Conservation (phyloP, 2,329 filamentous ascomycete genomes). For the Pseudogymnoascus sp. region DNA sequence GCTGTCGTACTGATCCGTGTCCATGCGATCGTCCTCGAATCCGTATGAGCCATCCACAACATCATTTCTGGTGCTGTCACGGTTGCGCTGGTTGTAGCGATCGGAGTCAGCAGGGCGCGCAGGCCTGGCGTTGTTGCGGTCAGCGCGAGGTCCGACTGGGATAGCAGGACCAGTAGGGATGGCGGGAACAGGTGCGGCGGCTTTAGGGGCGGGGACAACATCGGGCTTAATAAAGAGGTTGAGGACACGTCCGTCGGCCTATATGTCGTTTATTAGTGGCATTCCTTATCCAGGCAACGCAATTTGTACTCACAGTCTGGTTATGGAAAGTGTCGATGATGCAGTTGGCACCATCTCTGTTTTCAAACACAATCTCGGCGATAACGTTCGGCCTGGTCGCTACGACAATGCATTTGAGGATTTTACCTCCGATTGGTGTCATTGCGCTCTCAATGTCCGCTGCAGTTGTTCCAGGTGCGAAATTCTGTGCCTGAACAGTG, state of each 20-base stretch:
- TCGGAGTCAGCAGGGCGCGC: conserved; percentile 18
- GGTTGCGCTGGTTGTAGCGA: conserved; percentile 18
- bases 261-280: conserved; percentile 17
- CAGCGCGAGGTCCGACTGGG: conserved; percentile 26
- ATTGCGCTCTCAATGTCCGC: conserved; percentile 78
- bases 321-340: conserved; percentile 72
- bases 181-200: conserved; percentile 8
- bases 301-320: conserved; percentile 52
- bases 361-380: conserved; percentile 68
- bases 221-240: conserved; percentile 63
- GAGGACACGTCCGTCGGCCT: conserved; percentile 68
- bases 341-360: conserved; percentile 62
- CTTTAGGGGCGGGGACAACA: conserved; percentile 9
- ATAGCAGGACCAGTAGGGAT: conserved; percentile 13
- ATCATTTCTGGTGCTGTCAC: conserved; percentile 22
- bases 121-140: conserved; percentile 14
- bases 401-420: conserved; percentile 59
- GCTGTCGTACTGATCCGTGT: conserved; percentile 22
- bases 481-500: conserved; percentile 69
- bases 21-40: conserved; percentile 27
- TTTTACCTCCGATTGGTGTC: conserved; percentile 62
- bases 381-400: conserved; percentile 63
- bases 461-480: conserved; percentile 71
- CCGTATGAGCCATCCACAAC: conserved; percentile 29
- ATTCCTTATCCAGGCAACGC: background rate